phyloP scores from a whole-genome alignment of 306 rosid species.

The Chamaecrista fasciculata region DNA sequence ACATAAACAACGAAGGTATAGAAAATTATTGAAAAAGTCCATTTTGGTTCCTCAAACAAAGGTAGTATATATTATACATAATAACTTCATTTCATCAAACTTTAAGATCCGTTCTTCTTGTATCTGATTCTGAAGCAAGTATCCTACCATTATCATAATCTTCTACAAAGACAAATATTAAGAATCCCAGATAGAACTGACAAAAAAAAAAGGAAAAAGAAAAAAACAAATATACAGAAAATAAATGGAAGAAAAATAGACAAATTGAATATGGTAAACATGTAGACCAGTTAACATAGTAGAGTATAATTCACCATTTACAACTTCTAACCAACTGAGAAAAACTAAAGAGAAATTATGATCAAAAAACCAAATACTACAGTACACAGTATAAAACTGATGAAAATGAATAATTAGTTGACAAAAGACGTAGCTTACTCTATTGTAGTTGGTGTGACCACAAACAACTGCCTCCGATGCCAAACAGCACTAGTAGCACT shows the following conservation, averaged over 20 bases:
- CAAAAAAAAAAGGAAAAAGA: background rate
- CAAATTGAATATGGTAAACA: slow-evolving; percentile 1
- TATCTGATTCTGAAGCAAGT: background rate
- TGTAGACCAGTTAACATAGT: slow-evolving; percentile 2
- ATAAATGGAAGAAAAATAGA: slow-evolving; percentile 1
- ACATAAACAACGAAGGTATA: slow-evolving; percentile 6
- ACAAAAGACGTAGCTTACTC: slow-evolving; percentile 56
- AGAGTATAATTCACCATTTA: background rate
- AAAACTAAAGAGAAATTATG: background rate
- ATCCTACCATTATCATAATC: background rate
- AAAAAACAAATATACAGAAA: background rate
- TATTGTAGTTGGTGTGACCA: slow-evolving; percentile 91
- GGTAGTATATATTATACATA: too few relatives aligned
- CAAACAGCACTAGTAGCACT: slow-evolving; percentile 89
- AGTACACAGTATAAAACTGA: background rate
- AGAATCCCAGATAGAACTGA: too few relatives aligned
- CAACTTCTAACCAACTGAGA: background rate
- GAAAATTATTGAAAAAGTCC: background rate
- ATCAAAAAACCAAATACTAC: background rate
- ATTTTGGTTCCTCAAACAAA: background rate
- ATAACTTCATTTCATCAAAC: slow-evolving; percentile 9
- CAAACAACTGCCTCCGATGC: slow-evolving; percentile 94
- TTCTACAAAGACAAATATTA: background rate
- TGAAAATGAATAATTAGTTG: background rate
- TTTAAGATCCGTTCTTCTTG: background rate